phyloP scores from a whole-genome alignment of 2,329 filamentous ascomycete species.

The Dryadomyces quercus-mongolicae region DNA sequence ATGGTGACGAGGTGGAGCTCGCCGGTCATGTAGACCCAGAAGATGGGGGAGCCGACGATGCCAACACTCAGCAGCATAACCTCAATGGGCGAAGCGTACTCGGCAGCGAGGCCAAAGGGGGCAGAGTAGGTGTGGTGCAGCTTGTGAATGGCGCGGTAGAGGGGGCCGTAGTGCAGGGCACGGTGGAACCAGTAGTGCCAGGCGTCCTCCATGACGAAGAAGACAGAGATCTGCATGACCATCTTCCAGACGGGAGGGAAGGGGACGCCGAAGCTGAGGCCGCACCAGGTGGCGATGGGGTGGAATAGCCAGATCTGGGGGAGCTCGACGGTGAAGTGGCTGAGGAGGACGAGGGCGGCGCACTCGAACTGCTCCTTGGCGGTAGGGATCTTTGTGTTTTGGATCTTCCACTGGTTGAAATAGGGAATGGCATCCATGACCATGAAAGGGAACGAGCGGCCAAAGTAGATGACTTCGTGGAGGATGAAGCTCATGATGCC shows the following conservation, averaged over 20 bases:
- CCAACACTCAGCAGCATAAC: slow-evolving; percentile 89
- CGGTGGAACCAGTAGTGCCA: slow-evolving; percentile 99
- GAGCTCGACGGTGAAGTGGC: slow-evolving; percentile 94
- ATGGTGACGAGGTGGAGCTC: slow-evolving; percentile 94
- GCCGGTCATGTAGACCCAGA: slow-evolving; percentile 72
- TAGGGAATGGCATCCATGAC: slow-evolving; percentile 79
- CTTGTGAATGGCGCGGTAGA: slow-evolving; percentile 97
- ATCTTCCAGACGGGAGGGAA: slow-evolving; percentile 83
- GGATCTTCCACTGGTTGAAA: slow-evolving; percentile 92
- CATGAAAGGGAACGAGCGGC: slow-evolving; percentile 80
- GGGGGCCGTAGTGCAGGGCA: slow-evolving; percentile 80
- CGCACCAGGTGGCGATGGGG: slow-evolving; percentile 85
- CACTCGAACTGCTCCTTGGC: slow-evolving; percentile 89
- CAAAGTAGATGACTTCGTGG: slow-evolving; percentile 93
- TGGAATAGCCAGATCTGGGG: slow-evolving; percentile 99
- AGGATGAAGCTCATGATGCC: slow-evolving; percentile 95
- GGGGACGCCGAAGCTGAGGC: slow-evolving; percentile 75
- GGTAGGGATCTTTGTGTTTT: slow-evolving; percentile 83
- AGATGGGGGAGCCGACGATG: slow-evolving; percentile 67
- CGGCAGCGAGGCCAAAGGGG: slow-evolving; percentile 88
- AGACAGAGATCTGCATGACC: slow-evolving; percentile 79
- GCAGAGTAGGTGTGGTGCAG: slow-evolving; percentile 98
- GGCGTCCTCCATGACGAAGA: slow-evolving; percentile 91
- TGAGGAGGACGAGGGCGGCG: slow-evolving; percentile 81
- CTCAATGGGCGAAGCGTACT: slow-evolving; percentile 96